These are phyloP conservation scores for Poa annua DNA, from an alignment of 176 grass and related monocot genomes.

Conservation along the genomic window DNA sequence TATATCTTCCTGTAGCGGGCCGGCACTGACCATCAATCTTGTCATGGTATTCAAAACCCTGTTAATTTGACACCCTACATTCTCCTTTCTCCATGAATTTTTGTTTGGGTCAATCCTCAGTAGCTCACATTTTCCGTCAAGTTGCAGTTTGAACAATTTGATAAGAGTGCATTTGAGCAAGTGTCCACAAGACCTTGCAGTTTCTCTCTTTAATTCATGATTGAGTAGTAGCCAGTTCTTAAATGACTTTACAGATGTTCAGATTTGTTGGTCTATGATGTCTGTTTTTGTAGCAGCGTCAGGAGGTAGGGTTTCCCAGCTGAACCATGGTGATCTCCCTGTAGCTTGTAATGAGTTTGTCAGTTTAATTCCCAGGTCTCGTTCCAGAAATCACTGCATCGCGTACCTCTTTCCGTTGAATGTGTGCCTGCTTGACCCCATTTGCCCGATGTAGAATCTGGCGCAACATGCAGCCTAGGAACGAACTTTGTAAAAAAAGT, in stretches of 20 bases:
- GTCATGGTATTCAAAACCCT: background rate
- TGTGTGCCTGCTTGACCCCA: background rate
- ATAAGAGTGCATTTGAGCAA: background rate
- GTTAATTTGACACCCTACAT: background rate
- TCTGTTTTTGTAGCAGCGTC: background rate
- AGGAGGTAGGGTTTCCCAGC: background rate
- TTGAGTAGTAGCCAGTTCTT: background rate
- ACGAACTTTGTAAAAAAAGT: background rate
- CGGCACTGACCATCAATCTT: background rate
- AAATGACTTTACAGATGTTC: background rate
- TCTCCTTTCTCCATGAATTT: background rate
- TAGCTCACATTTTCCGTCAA: background rate
- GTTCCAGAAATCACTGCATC: background rate
- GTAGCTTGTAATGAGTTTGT: background rate
- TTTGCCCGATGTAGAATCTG: background rate
- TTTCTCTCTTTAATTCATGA: background rate
- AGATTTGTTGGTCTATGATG: background rate
- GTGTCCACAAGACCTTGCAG: background rate
- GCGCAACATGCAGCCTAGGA: background rate
- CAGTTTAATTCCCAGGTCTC: background rate
- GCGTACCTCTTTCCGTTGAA: background rate
- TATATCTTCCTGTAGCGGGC: background rate
- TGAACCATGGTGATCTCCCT: background rate
- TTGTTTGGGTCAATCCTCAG: background rate
- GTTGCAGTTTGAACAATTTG: background rate